phyloP scores from a whole-genome alignment of 257 asterid genomes.

The Salvia miltiorrhiza region DNA sequence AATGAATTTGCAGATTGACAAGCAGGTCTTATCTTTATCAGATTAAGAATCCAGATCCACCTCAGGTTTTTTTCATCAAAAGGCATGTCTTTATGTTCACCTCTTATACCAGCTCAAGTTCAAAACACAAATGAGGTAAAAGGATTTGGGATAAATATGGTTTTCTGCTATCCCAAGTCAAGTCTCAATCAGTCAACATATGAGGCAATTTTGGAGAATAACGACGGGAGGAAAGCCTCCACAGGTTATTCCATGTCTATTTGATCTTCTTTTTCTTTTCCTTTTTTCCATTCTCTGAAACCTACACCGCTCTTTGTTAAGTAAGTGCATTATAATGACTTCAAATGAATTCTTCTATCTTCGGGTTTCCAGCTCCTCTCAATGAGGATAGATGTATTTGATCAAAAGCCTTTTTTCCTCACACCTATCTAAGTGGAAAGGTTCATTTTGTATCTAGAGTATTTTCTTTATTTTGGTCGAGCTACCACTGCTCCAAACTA shows the following conservation, averaged over 20 bases:
- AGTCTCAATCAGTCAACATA: conserved; percentile 10
- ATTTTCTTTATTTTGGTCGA: conserved; percentile 1
- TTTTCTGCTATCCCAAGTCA: conserved; percentile 6
- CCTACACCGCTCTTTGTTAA: background rate
- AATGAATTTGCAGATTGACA: conserved; percentile 44
- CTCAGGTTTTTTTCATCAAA: conserved; percentile 22
- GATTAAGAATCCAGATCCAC: conserved; percentile 27
- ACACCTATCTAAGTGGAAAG: background rate
- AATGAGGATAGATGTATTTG: conserved; percentile 19
- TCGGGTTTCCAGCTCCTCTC: conserved; percentile 11
- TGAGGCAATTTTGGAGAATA: conserved; percentile 16
- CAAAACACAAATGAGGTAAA: conserved; percentile 20
- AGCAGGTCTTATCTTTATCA: conserved; percentile 29
- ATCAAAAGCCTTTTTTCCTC: conserved; percentile 2
- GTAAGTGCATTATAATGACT: background rate
- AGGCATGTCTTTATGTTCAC: conserved; percentile 20
- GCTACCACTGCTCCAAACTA: conserved; percentile 5
- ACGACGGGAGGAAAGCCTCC: conserved; percentile 15
- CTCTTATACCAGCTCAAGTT: conserved; percentile 22
- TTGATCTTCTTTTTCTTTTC: background rate
- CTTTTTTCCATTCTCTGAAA: background rate
- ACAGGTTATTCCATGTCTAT: conserved; percentile 18
- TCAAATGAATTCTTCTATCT: background rate
- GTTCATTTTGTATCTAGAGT: background rate
- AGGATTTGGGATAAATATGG: conserved; percentile 7